Evolutionary conservation across 768 basidiomycete species (phyloP).

Genomic region (Suillus luteus): DNA sequence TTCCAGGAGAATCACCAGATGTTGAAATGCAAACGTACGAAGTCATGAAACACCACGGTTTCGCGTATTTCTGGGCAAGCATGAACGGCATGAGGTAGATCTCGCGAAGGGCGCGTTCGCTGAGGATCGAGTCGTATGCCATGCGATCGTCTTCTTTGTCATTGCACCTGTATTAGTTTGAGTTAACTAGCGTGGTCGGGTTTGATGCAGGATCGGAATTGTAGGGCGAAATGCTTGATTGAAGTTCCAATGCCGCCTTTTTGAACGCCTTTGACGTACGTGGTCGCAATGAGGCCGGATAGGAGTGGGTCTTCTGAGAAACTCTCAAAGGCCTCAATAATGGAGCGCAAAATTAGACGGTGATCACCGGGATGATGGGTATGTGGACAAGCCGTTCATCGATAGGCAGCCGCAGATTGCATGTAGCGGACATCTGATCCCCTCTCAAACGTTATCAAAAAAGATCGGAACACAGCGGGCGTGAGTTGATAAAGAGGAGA

Average conservation of each 20-base stretch:
- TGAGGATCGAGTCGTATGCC: conserved; percentile 55
- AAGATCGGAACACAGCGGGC: not conserved
- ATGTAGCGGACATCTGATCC: too few species aligned
- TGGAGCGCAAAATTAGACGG: conserved; percentile 14
- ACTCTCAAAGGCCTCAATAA: conserved; percentile 64
- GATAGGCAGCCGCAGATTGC: too few species aligned
- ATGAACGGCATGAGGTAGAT: conserved; percentile 66
- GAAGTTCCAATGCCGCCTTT: conserved; percentile 71
- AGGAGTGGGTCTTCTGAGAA: conserved; percentile 80
- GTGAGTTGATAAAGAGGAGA: too few species aligned
- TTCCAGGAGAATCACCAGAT: not conserved
- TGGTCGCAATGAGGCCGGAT: conserved; percentile 67
- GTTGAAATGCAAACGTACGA: conserved; percentile 42
- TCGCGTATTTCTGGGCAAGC: conserved; percentile 50
- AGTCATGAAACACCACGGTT: conserved; percentile 64
- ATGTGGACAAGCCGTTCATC: too few species aligned
- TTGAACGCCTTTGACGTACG: conserved; percentile 80
- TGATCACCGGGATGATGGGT: too few species aligned
- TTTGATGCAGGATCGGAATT: not conserved
- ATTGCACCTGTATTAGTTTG: conserved; percentile 52
- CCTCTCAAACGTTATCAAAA: not conserved
- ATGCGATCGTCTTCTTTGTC: conserved; percentile 82
- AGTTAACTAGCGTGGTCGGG: not conserved
- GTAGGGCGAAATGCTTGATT: conserved; percentile 72
- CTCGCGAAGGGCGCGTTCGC: conserved; percentile 55